Evolutionary conservation across 1,284 basidiomycete genomes (phyloP).

Genomic region (Fomitiporia mediterranea): DNA sequence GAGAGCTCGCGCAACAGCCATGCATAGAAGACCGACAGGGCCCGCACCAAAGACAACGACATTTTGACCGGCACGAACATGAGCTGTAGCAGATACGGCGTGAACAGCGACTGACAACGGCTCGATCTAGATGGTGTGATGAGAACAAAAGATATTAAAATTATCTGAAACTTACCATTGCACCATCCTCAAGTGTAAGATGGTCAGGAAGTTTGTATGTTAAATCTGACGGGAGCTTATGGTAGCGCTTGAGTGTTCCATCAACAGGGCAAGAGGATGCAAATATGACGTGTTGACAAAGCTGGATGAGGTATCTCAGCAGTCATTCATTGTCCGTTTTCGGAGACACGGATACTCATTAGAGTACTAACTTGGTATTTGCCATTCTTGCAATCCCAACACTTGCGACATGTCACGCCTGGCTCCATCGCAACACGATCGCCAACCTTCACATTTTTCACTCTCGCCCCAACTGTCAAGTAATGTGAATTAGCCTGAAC

Average conservation of each 20-base stretch:
- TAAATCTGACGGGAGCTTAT: constrained; percentile 70
- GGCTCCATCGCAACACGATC: constrained; percentile 88
- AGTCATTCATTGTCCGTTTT: not conserved
- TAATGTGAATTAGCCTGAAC: not conserved
- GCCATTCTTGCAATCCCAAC: constrained; percentile 73
- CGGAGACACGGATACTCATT: too few species aligned
- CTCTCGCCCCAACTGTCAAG: constrained; percentile 59
- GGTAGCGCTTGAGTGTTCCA: constrained; percentile 82
- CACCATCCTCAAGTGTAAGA: constrained; percentile 78
- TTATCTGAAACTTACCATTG: constrained; percentile 63
- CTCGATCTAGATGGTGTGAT: constrained; percentile 84
- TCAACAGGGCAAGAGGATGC: constrained; percentile 85
- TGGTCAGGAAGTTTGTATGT: constrained; percentile 69
- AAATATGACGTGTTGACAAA: constrained; percentile 41
- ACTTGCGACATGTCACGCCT: constrained; percentile 68
- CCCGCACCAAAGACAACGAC: constrained; percentile 87
- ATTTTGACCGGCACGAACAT: constrained; percentile 66
- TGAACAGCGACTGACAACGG: constrained; percentile 92
- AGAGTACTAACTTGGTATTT: constrained; percentile 59
- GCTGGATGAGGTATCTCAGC: constrained; percentile 1
- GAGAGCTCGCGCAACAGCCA: constrained; percentile 89
- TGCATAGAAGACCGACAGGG: constrained; percentile 87
- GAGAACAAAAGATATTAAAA: too few species aligned
- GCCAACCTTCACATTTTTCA: constrained; percentile 72
- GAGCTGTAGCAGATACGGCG: constrained; percentile 75